Evolutionary conservation across 2,329 filamentous ascomycete species (phyloP), one percentile per base, ranked within the genome.

Genomic region (Hirsutella thompsonii): DNA sequence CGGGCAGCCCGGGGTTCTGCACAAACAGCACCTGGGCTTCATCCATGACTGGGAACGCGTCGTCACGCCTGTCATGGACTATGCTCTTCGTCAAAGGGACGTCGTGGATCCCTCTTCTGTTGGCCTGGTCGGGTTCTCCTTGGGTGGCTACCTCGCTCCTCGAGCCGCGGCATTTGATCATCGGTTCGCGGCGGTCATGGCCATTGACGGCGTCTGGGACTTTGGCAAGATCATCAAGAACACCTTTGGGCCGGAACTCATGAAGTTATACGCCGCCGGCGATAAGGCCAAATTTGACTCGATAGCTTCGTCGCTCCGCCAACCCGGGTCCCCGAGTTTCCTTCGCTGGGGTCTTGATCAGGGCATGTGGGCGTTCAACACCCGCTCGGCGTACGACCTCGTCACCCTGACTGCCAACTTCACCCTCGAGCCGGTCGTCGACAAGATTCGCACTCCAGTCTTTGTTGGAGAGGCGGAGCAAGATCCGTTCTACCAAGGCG

Each of bases 151-250:
- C 21, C 55, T 68, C 2, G 58, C 55, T 5, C 50, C 58, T 3
- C 59, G 63, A 2, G 65, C 64, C 0, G 65, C 66, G 0, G 62
- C 64, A 1, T 64, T 65, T 45, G 67, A 70, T 40, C 60, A 57
- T 42, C 63, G 66, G 4, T 49, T 69, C 34, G 55, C 59, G 1
- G 66, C 65, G 8, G 14, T 34, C 5, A 49, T 67, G 38, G 52
- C 56, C 28, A 52, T 64, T 23, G 64, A 66, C 44, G 66, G 63
- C 2, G 43, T 68, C 4, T 63, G 50, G 44, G 52, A 60, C 41
- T 46, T 55, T 50, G 46, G 52, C 20, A 42, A 18, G 3, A 35
- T 37, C 5, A 11, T 51, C 5, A 33, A 37, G 32, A 8, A 20
- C 13, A 26, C 23, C 11, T 42, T 49, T 11, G 38, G 37, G 1